Conservation (phyloP, 305 asterid genomes). For the Striga hermonthica region DNA sequence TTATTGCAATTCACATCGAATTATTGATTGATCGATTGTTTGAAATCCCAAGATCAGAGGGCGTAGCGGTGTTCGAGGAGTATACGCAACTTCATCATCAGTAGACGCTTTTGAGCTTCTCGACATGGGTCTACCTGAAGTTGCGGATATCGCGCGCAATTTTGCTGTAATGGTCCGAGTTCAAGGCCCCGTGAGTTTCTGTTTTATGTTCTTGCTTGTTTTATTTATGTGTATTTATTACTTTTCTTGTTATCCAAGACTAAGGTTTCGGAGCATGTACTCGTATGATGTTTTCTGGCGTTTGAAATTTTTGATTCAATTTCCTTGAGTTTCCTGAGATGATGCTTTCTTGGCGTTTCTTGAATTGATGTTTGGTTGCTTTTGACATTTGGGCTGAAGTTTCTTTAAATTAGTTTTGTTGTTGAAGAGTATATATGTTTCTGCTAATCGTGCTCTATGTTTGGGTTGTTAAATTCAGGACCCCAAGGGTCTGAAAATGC, state of each 20-base stretch:
- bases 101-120: conserved; percentile 25
- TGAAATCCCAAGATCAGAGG: conserved; percentile 34
- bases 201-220: not conserved
- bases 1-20: no score
- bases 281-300: not conserved
- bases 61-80: conserved; percentile 27
- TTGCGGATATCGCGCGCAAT: conserved; percentile 73
- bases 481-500: conserved; percentile 92
- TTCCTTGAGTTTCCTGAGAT: not conserved
- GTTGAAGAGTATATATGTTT: no score
- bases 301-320: not conserved
- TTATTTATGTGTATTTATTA: not conserved
- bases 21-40: conserved; percentile 25
- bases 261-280: not conserved
- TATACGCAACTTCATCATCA: conserved; percentile 39
- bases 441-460: no score
- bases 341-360: not conserved
- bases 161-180: conserved; percentile 90
- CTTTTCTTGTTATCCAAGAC: not conserved
- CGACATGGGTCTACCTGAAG: conserved; percentile 72
- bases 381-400: not conserved
- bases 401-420: no score
- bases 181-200: conserved; percentile 87
- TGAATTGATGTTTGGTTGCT: not conserved
- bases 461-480: conserved; percentile 47